phyloP scores from a whole-genome alignment of 139 green algal genomes.

The Eudorina sp. region DNA sequence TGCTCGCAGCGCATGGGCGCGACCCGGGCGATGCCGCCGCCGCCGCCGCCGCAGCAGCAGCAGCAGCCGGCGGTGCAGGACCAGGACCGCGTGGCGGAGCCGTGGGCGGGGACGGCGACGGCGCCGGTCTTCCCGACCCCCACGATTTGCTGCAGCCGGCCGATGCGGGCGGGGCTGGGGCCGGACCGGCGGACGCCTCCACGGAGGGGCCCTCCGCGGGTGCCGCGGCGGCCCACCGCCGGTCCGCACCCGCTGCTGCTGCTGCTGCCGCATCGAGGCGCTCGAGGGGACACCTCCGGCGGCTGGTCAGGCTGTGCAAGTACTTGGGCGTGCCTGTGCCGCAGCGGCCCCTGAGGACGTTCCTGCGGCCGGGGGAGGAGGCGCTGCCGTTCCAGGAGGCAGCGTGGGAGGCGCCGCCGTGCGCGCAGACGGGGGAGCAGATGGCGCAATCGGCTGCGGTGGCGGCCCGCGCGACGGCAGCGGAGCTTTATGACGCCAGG shows the following conservation, averaged over 20 bases:
- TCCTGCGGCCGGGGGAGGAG: not conserved
- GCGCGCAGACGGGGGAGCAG: not conserved
- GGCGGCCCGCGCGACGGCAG: not conserved
- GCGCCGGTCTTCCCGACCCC: not conserved
- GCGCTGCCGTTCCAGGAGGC: not conserved
- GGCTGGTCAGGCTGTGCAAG: not conserved
- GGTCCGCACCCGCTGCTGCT: not conserved
- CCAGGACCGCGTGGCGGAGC: not conserved
- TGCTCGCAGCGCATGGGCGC: not conserved
- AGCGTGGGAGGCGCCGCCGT: not conserved
- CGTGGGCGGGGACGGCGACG: not conserved
- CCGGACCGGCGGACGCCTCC: not conserved
- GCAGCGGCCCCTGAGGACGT: not conserved
- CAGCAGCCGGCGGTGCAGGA: not conserved
- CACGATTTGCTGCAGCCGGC: not conserved
- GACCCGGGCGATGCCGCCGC: not conserved
- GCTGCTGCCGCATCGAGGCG: not conserved
- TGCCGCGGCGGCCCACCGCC: not conserved
- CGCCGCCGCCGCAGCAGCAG: not conserved
- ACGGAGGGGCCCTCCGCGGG: not conserved
- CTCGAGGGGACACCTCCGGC: not conserved
- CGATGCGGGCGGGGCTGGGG: not conserved
- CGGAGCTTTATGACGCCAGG: constrained; percentile 2
- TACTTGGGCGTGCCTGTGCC: not conserved
- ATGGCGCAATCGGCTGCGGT: too few relatives aligned